phyloP scores from a whole-genome alignment of 2,329 filamentous ascomycete genomes.

The Fusarium brevicatenulatum region DNA sequence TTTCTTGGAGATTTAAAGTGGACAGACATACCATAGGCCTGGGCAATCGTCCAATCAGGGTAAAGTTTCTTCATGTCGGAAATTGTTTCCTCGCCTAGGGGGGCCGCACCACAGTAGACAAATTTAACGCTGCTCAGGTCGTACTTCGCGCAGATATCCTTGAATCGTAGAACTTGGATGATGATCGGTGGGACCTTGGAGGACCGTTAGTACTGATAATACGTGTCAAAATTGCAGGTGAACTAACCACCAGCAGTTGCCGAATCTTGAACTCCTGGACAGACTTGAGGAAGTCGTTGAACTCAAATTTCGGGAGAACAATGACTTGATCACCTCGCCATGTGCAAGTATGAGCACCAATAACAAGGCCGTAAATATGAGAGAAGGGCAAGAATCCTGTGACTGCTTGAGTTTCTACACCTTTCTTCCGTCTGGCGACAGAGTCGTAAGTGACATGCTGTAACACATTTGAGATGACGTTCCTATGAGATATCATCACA shows the following conservation, averaged over 20 bases:
- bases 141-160: slow-evolving; percentile 16
- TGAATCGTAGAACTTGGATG: slow-evolving; percentile 11
- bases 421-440: slow-evolving; percentile 48
- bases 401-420: slow-evolving; percentile 55
- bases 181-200: slow-evolving; percentile 14
- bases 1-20: slow-evolving; percentile 48
- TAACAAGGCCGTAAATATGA: slow-evolving; percentile 82
- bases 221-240: accelerated
- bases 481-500: slow-evolving; percentile 83
- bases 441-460: slow-evolving; percentile 63
- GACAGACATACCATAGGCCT: slow-evolving; percentile 74
- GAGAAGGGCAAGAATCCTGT: slow-evolving; percentile 80
- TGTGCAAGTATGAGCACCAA: slow-evolving; percentile 71
- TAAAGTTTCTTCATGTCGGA: slow-evolving; percentile 69
- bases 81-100: slow-evolving; percentile 75
- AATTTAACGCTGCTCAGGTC: slow-evolving; percentile 19
- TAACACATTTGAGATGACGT: slow-evolving; percentile 80
- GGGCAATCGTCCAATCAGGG: slow-evolving; percentile 72
- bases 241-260: slow-evolving; percentile 16
- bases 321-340: slow-evolving; percentile 80
- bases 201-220: accelerated
- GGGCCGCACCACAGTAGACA: slow-evolving; percentile 64
- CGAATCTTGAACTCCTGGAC: slow-evolving; percentile 18
- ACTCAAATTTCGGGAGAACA: slow-evolving; percentile 80
- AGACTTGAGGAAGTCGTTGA: slow-evolving; percentile 64